A percentile compares a stretch with the other conserved stretches of the same genome.
Conservation (phyloP, 768 basidiomycete genomes). For the Lactarius trivialis region DNA sequence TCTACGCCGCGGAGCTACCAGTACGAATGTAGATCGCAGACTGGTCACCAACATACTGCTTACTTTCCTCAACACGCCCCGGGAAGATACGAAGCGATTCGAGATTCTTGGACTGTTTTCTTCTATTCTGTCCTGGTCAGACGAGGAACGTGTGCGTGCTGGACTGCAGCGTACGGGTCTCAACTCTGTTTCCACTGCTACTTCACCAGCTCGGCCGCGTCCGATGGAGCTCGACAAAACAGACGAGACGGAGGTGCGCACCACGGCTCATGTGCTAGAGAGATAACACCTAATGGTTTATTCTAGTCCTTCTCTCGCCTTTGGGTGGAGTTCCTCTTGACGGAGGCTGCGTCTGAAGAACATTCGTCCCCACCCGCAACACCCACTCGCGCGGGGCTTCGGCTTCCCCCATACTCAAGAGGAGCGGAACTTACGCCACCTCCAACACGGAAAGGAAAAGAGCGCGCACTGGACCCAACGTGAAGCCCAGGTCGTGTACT, state of each 20-base stretch:
- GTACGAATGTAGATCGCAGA: constrained; percentile 86
- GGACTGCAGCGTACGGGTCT: constrained; percentile 60
- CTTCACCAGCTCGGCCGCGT: constrained; percentile 33
- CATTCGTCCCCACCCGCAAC: constrained; percentile 15
- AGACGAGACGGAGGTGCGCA: constrained; percentile 74
- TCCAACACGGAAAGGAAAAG: constrained; percentile 44
- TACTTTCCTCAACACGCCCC: constrained; percentile 82
- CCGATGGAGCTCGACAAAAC: constrained; percentile 62
- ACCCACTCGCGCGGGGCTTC: constrained; percentile 9
- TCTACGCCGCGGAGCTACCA: constrained; percentile 74
- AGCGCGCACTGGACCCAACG: constrained; percentile 30
- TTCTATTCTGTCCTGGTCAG: constrained; percentile 89
- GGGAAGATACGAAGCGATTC: constrained; percentile 90
- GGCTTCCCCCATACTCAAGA: constrained; percentile 30
- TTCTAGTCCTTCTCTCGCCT: constrained; percentile 89
- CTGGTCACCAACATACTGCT: constrained; percentile 93
- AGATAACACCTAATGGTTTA: neutral
- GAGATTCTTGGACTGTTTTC: constrained; percentile 90
- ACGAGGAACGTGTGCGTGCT: constrained; percentile 85
- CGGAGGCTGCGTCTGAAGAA: constrained; percentile 64
- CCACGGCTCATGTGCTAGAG: neutral
- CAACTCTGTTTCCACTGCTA: constrained; percentile 17
- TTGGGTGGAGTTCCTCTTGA: constrained; percentile 97
- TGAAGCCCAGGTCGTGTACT: neutral
- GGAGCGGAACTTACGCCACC: constrained; percentile 37